Conservation (phyloP, 176 grass and related monocot genomes). For the Avena insularis region DNA sequence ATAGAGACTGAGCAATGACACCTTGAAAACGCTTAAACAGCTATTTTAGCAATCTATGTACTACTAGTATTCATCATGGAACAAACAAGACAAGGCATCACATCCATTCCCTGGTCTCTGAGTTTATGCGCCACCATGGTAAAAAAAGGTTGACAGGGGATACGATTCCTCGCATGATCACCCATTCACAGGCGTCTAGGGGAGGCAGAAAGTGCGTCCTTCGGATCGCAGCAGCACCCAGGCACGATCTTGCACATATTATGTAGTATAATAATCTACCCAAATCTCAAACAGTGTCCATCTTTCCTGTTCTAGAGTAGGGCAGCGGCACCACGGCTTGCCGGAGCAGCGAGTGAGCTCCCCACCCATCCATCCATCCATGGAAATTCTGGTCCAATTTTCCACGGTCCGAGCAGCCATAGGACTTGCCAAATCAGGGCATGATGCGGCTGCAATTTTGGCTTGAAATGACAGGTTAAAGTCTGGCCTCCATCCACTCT, state of each 20-base stretch:
- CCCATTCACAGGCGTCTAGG: not conserved
- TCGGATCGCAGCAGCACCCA: constrained; percentile 27
- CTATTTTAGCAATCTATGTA: no score
- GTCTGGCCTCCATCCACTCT: not conserved
- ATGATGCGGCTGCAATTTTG: not conserved
- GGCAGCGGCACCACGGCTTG: constrained; percentile 39
- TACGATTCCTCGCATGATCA: not conserved
- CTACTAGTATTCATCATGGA: not conserved
- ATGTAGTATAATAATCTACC: not conserved
- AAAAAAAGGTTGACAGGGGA: no score
- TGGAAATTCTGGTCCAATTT: not conserved
- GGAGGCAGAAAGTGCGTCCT: constrained; percentile 41
- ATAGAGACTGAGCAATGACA: no score
- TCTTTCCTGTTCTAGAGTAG: not conserved
- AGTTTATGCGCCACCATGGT: not conserved
- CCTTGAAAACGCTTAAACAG: no score
- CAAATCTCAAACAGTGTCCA: not conserved
- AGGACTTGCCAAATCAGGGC: constrained; percentile 44
- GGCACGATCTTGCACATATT: constrained; percentile 6
- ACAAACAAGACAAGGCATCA: not conserved
- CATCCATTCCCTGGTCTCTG: not conserved
- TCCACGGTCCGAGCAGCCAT: constrained; percentile 7
- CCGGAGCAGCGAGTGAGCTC: constrained; percentile 37
- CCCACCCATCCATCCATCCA: not conserved
- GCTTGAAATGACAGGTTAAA: constrained; percentile 32